Evolutionary conservation across 1,139 yeast genomes (phyloP).

Genomic region (Debaryomyces sp.): DNA sequence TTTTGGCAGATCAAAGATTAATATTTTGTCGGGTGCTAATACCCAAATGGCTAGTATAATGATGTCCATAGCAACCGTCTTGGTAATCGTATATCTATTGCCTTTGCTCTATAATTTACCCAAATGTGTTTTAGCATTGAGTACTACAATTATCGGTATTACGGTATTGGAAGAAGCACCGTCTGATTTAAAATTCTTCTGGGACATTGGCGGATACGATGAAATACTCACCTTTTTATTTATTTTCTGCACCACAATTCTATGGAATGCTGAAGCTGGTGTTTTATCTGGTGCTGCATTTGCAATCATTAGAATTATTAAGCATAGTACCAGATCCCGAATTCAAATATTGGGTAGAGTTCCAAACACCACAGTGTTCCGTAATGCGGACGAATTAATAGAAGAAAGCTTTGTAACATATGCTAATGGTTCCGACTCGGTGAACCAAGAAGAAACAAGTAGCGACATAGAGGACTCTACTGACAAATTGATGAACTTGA

Average conservation of each 20-base stretch:
- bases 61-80: slow-evolving; percentile 27
- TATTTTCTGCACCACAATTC: slow-evolving; percentile 27
- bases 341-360: slow-evolving; percentile 38
- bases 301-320: slow-evolving; percentile 31
- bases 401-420: slow-evolving; percentile 32
- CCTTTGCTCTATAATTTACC: slow-evolving; percentile 32
- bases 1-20: slow-evolving; percentile 39
- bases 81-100: slow-evolving; percentile 27
- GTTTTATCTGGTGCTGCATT: slow-evolving; percentile 31
- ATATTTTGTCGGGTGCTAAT: slow-evolving; percentile 36
- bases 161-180: slow-evolving; percentile 39
- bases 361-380: slow-evolving; percentile 33
- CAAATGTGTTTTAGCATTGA: slow-evolving; percentile 36
- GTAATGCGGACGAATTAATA: slow-evolving; percentile 39
- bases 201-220: slow-evolving; percentile 33
- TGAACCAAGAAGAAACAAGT: slow-evolving; percentile 8
- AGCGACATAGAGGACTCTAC: background rate
- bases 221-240: slow-evolving; percentile 28
- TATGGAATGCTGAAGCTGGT: slow-evolving; percentile 39
- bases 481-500: slow-evolving; percentile 20
- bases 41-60: slow-evolving; percentile 35
- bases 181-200: slow-evolving; percentile 30
- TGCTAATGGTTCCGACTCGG: slow-evolving; percentile 8
- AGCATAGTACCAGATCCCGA: slow-evolving; percentile 31
- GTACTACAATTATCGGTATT: slow-evolving; percentile 40